Evolutionary conservation across 1,139 yeast genomes (phyloP), one percentile per base, ranked within the genome.

Genomic region (Debaryomyces udenii): DNA sequence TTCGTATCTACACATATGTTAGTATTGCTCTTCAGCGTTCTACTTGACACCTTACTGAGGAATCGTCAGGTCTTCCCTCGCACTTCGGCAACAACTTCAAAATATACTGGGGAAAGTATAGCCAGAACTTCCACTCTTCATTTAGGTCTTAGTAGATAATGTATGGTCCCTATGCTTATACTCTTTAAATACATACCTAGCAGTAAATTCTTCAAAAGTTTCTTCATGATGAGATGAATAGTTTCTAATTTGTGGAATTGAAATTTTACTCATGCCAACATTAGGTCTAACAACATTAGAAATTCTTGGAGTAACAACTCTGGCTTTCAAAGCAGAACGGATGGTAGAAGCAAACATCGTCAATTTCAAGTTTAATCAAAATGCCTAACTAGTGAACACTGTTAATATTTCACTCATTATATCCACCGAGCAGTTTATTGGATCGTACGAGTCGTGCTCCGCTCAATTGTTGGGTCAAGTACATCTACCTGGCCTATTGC

Each of bases 141-240:
- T n/a, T n/a, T n/a, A n/a, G n/a, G n/a, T n/a, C n/a, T n/a, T n/a
- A n/a, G n/a, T n/a, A n/a, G n/a, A n/a, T n/a, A n/a, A n/a, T n/a
- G n/a, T n/a, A n/a, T n/a, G n/a, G n/a, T n/a, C 9, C 28, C 7
- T 27, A 7, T 32, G 11, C n/a, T 13, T 32, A 13, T 9, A 6
- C 10, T 29, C n/a, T n/a, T 14, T 10, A 7, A 14, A 31, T 43
- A 68, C 75, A 51, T 68, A 69, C 81, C 88, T 81, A 46, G 83
- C 81, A 47, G 96, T 89, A 78, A 90, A 90, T 73, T 91, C 97
- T 70, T 90, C 97, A 55, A 88, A 90, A 46, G 96, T 82, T 74
- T 91, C 97, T 64, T 87, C 96, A 56, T 81, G 86, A 62, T 83
- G 88, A 50, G 77, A 84, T 45, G 96, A 83, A 77, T 85, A 88